Conservation (phyloP, 495 filamentous ascomycete species). For the Entonaema liquescens region DNA sequence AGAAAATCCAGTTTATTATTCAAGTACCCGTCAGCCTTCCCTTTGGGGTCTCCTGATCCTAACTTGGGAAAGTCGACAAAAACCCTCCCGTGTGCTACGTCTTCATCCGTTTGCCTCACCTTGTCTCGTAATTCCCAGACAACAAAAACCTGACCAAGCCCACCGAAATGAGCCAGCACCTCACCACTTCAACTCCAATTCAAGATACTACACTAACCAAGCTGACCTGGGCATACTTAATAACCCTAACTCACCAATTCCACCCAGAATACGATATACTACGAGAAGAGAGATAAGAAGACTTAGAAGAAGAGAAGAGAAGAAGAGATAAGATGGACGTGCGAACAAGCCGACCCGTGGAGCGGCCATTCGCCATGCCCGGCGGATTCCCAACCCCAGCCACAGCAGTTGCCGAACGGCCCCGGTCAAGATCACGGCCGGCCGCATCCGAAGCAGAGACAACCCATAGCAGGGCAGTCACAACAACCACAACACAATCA, state of each 20-base stretch:
- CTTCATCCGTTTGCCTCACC: constrained; percentile 41
- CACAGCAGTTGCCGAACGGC: constrained; percentile 30
- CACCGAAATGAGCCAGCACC: constrained; percentile 38
- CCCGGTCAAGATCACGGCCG: constrained; percentile 39
- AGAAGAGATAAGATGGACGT: constrained; percentile 26
- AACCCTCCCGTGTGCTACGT: constrained; percentile 17
- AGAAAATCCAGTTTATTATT: constrained; percentile 19
- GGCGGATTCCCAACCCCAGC: constrained; percentile 36
- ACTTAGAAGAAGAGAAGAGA: not conserved
- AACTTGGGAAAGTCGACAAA: constrained; percentile 32
- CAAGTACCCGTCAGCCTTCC: constrained; percentile 41
- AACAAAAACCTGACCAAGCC: constrained; percentile 39
- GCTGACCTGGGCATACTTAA: constrained; percentile 25
- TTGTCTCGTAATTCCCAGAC: constrained; percentile 38
- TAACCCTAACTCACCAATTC: constrained; percentile 35
- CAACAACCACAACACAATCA: constrained; percentile 26
- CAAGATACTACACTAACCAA: constrained; percentile 19
- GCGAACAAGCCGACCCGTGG: constrained; percentile 32
- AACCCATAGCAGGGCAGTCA: constrained; percentile 31
- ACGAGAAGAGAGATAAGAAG: constrained; percentile 4
- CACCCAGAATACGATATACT: constrained; percentile 36
- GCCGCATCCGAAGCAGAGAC: constrained; percentile 39
- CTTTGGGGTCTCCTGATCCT: constrained; percentile 38
- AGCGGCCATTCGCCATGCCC: constrained; percentile 39
- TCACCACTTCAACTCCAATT: constrained; percentile 32